Evolutionary conservation across 177 flowering plant species (phyloP), one percentile per base, ranked within the genome.

Genomic region (Tripterygium wilfordii): DNA sequence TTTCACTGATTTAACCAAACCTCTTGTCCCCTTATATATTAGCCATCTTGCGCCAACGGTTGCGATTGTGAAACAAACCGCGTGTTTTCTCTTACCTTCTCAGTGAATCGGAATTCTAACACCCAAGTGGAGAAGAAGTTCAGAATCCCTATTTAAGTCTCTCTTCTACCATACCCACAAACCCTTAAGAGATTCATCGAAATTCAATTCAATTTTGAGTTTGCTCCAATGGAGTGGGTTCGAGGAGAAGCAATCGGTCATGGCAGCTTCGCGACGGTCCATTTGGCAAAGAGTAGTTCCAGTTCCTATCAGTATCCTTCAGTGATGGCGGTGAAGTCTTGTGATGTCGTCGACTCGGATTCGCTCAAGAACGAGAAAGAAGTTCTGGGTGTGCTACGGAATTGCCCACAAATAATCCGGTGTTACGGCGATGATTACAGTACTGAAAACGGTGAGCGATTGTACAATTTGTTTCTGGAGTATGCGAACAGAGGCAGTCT

Each of bases 211-310:
- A n/a, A n/a, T n/a, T n/a, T n/a, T n/a, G n/a, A n/a, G n/a, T n/a
- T n/a, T n/a, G n/a, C n/a, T n/a, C n/a, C n/a, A n/a, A n/a, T 79
- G 86, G 77, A 76, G 52, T 85, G 95, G 95, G 54, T 56, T 24
- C 67, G 84, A 44, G 85, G 83, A 1, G 58, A 62, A 0, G 35
- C 27, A 3, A 42, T 85, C 15, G 95, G 90, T 17, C 58, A 44
- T 31, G 95, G 90, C 27, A 65, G 74, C 54, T 85, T 76, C 21
- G 73, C 67, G 0, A 62, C 65, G 22, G 80, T 85, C 18, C 61
- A 48, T 57, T 50, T 78, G 16, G 95, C 82, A 1, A 55, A 28
- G 10, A 60, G 68, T 27, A 56, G 13, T 40, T 42, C n/a, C 12
- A 4, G 32, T 10, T 42, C 6, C n/a, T 14, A 14, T 23, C 20